Evolutionary conservation across 2,329 filamentous ascomycete species (phyloP), one percentile per base, ranked within the genome.

Genomic region (Fusarium musae): DNA sequence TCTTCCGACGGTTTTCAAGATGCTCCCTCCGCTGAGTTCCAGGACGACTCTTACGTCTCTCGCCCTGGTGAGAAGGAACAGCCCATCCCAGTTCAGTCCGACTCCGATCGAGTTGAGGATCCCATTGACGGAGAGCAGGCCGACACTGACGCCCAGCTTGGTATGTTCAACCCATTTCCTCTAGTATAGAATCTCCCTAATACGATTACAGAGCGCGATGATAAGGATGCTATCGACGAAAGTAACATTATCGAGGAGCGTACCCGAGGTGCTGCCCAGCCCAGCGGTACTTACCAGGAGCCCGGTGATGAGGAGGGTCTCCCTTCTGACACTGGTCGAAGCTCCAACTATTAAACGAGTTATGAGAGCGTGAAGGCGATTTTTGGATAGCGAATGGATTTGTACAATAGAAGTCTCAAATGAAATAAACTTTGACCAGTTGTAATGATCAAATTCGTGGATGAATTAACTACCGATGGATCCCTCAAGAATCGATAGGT

Each of bases 291-390:
- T 7, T 75, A 75, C 32, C 28, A 53, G 32, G 73, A 75, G 59
- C 73, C 73, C 30, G 70, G 73, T 5, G 73, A 75, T 21, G 64
- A 70, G 57, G 73, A 75, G 59, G 73, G 73, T 8, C 50, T 75
- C 2, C 73, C 73, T n/a, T 32, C 66, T 40, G 59, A 75, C 6
- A 69, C 65, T 19, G 73, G 73, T 2, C 56, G 70, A 66, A 75
- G 73, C 57, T 72, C 63, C 32, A 69, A 65, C 37, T 63, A 63
- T 12, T 69, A 40, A 59, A 28, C 7, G 17, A 54, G 5, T 44
- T 40, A 46, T 28, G 30, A 28, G 26, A 36, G 36, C 16, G 17
- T 69, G 30, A 57, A 47, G 43, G 65, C 26, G 42, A 39, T 68
- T 6, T n/a, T 19, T 23, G 30, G 26, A 50, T 40, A 32, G 53